Evolutionary conservation across 1,284 basidiomycete genomes (phyloP).

Genomic region (Cryptococcus sp.): DNA sequence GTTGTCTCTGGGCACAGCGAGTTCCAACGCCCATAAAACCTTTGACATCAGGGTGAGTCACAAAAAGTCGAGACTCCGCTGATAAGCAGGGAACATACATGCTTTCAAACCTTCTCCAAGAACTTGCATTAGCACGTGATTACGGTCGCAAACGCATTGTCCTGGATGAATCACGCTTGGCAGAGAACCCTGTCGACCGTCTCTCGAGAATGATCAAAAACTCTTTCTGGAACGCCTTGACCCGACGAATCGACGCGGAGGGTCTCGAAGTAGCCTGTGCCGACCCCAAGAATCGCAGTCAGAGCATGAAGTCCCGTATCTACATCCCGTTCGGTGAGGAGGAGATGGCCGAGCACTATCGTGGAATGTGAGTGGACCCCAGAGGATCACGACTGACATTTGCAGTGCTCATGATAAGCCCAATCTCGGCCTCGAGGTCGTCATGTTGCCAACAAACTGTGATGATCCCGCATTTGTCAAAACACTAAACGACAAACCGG

Average conservation of each 20-base stretch:
- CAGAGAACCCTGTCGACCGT: slow-evolving; percentile 96
- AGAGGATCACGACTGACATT: not conserved
- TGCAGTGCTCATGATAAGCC: slow-evolving; percentile 64
- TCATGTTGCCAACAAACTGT: slow-evolving; percentile 78
- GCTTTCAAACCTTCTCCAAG: slow-evolving; percentile 98
- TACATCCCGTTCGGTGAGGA: slow-evolving; percentile 92
- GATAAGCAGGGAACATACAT: slow-evolving; percentile 86
- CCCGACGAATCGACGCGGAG: slow-evolving; percentile 93
- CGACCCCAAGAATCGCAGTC: slow-evolving; percentile 94
- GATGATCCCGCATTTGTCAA: slow-evolving; percentile 89
- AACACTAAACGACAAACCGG: slow-evolving; percentile 89
- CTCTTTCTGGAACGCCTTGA: slow-evolving; percentile 97
- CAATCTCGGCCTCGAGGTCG: slow-evolving; percentile 86
- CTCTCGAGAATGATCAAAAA: slow-evolving; percentile 97
- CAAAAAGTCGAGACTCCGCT: slow-evolving; percentile 1
- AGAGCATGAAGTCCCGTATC: slow-evolving; percentile 81
- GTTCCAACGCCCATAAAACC: slow-evolving; percentile 95
- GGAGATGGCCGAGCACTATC: slow-evolving; percentile 91
- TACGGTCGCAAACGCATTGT: slow-evolving; percentile 94
- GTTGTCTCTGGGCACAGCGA: slow-evolving; percentile 91
- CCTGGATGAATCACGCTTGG: slow-evolving; percentile 92
- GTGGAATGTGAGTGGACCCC: slow-evolving; percentile 51
- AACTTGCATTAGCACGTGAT: slow-evolving; percentile 94
- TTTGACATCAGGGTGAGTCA: slow-evolving; percentile 87
- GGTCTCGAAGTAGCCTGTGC: slow-evolving; percentile 94